phyloP scores from a whole-genome alignment of 2,329 filamentous ascomycete species.

The Hirsutella thompsonii region DNA sequence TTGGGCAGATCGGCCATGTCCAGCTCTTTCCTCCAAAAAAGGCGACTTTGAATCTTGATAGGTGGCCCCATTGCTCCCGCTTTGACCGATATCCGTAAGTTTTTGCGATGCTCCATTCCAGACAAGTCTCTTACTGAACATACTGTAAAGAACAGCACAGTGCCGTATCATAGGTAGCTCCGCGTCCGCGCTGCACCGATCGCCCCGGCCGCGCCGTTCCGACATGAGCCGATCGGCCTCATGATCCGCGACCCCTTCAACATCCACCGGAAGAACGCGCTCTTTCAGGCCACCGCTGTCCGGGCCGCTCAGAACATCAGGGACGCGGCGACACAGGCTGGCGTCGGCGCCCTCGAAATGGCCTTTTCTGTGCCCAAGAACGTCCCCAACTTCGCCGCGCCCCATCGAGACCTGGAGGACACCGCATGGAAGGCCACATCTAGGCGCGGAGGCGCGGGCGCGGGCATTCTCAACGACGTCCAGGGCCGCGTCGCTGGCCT shows the following conservation, averaged over 20 bases:
- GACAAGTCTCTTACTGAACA: not conserved
- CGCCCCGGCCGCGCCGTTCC: constrained; percentile 2
- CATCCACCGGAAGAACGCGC: constrained; percentile 28
- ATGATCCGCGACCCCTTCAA: constrained; percentile 34
- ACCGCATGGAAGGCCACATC: constrained; percentile 44
- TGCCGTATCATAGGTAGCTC: not conserved
- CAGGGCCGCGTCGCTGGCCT: constrained; percentile 51
- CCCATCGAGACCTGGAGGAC: constrained; percentile 53
- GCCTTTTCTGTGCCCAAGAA: constrained; percentile 56
- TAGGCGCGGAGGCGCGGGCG: constrained; percentile 20
- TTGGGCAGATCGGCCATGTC: no score
- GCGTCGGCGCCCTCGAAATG: constrained; percentile 41
- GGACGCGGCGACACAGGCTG: constrained; percentile 35
- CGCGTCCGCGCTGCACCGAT: not conserved
- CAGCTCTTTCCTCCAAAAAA: not conserved
- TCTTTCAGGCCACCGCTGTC: constrained; percentile 34
- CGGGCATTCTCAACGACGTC: constrained; percentile 35
- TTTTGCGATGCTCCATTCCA: not conserved
- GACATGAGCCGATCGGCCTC: constrained; percentile 16
- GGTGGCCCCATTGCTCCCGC: not conserved
- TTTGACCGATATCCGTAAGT: not conserved
- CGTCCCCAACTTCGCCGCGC: constrained; percentile 54
- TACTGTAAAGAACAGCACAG: no score
- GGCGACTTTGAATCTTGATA: not conserved
- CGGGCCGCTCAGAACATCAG: constrained; percentile 29